Base-by-base conservation (phyloP, 1,139 yeast genomes). In the Ogataea hybrid region DNA sequence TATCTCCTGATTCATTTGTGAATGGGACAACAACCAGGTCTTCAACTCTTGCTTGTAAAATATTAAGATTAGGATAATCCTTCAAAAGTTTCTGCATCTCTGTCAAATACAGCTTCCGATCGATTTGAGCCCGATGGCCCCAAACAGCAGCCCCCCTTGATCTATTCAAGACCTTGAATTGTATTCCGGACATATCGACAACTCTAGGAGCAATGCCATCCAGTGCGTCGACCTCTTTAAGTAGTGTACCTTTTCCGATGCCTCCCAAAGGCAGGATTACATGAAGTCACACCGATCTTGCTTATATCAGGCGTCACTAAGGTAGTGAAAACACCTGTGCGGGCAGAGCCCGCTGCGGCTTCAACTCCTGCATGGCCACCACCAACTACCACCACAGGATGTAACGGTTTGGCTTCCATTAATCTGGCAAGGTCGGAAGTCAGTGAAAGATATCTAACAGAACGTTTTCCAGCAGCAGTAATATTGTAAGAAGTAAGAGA, bases 301-400 rank as follows among this genome's bases (percentile, higher is more conserved):
- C 71, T 61, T 23, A 79, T 61, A 39, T 70, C 71, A 1, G 96
- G 98, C 0, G 98, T 92, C 2, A 94, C 71, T 23, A 94, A 69
- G 1, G 84, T 67, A 0, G 97, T 87, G 3, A 59, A 51, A 1
- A 84, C 75, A 0, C 97, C 97, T 1, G 86, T 62, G 48, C 98
- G 71, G 1, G 97, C 96, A 0, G 96, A 73, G 0, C 94, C 98
- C 0, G 97, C 75, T 2, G 96, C 94, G 0, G 99, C 98, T 63
- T 94, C 99, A 54, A 96, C 84, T 3, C 99, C 99, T 28, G 98
- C 98, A 67, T 94, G 99, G 0, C 99, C 99, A 9, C 96, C 99
- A 3, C 99, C 99, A 18, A 94, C 79, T 3, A 94, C 92, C 1
- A 92, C 74, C 0, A 90, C 96, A 2, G 92, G 90, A 42, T 70